A percentile compares a stretch with the other conserved stretches of the same genome.
Evolutionary conservation across 1,284 basidiomycete genomes (phyloP).

Genomic region (Pterula multifida): DNA sequence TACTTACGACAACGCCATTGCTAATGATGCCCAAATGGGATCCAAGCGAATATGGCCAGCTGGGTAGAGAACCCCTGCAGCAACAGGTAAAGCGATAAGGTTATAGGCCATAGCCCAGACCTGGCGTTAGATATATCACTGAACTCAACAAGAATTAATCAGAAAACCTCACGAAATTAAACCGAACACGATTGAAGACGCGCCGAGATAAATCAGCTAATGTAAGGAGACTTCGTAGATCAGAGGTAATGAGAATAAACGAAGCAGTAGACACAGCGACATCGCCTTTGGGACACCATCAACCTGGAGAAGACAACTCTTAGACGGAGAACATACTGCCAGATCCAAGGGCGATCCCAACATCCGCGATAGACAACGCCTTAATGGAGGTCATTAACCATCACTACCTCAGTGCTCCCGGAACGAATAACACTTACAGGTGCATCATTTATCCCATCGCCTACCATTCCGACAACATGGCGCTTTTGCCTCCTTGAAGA

Average conservation of each 20-base stretch:
- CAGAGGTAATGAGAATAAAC: conserved; percentile 93
- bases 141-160: no score
- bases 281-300: no score
- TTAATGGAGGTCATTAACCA: no score
- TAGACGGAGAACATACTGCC: no score
- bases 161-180: no score
- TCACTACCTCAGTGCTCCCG: no score
- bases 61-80: conserved; percentile 94
- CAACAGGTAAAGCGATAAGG: conserved; percentile 89
- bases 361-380: no score
- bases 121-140: no score
- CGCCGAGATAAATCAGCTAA: conserved; percentile 82
- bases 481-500: conserved; percentile 71
- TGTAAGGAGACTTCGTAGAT: conserved; percentile 93
- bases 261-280: conserved; percentile 98
- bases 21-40: conserved; percentile 95
- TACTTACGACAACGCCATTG: no score
- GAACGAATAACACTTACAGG: conserved; percentile 91
- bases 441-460: conserved; percentile 98
- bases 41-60: conserved; percentile 80
- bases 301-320: no score
- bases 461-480: conserved; percentile 88
- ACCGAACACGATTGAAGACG: conserved; percentile 86
- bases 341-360: conserved; percentile 92
- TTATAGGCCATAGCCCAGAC: conserved; percentile 96